Percentiles rank a stretch among this genome's conserved stretches.
These are phyloP conservation scores for Mycosphaerella sp. DNA, from an alignment of 2,329 filamentous ascomycete species.

Conservation along the genomic window DNA sequence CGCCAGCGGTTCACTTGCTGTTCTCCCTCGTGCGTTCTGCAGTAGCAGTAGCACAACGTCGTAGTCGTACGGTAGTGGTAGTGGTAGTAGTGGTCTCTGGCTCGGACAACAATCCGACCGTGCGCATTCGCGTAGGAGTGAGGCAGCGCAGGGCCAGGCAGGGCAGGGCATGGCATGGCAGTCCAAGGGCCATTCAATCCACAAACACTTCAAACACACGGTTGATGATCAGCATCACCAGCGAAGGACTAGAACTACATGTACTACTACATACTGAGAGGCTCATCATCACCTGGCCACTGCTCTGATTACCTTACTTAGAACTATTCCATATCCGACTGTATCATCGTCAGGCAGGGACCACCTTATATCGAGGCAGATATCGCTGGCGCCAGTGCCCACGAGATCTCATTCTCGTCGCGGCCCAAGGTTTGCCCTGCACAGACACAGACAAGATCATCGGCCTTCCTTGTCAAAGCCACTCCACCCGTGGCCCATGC, in stretches of 20 bases:
- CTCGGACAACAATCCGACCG: background rate
- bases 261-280: too few species aligned
- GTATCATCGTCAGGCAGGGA: too few species aligned
- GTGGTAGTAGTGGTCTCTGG: slow-evolving; percentile 1
- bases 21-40: background rate
- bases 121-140: background rate
- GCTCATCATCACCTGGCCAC: too few species aligned
- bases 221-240: too few species aligned
- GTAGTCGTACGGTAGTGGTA: too few species aligned
- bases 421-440: background rate
- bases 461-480: slow-evolving; percentile 4
- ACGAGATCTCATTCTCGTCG: background rate
- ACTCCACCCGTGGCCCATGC: slow-evolving; percentile 4
- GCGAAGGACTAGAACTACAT: too few species aligned
- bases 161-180: too few species aligned
- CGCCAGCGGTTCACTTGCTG: background rate
- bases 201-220: slow-evolving; percentile 5
- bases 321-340: too few species aligned
- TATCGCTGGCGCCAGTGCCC: background rate
- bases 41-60: too few species aligned
- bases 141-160: too few species aligned
- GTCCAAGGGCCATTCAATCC: too few species aligned
- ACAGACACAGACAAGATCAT: background rate
- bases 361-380: background rate
- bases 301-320: too few species aligned